A percentile compares a stretch with the other conserved stretches of the same genome.
Evolutionary conservation across 805 yeast species (phyloP).

Genomic region (Candida loeiensis): DNA sequence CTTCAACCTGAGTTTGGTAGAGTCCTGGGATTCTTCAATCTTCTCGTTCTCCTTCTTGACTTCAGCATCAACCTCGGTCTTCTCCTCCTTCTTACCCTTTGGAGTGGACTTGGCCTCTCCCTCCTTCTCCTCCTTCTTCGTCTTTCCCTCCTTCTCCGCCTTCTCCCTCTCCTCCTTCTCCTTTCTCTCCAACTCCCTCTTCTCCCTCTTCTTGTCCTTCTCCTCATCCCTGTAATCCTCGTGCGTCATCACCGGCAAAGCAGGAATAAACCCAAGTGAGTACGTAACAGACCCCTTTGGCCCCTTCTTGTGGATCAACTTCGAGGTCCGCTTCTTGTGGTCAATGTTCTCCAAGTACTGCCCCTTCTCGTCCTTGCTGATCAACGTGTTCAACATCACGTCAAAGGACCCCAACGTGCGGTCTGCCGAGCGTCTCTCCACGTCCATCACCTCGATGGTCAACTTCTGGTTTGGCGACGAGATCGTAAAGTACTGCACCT

Average conservation of each 20-base stretch:
- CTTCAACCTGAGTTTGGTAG: conserved; percentile 44
- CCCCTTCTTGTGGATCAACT: conserved; percentile 71
- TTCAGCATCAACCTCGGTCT: conserved; percentile 19
- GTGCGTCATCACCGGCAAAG: conserved; percentile 71
- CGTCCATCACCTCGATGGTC: conserved; percentile 89
- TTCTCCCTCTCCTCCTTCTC: conserved; percentile 26
- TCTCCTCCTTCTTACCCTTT: conserved; percentile 26
- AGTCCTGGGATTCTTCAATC: conserved; percentile 30
- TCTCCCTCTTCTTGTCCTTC: conserved; percentile 15
- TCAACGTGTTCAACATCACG: conserved; percentile 61
- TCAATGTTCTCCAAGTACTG: conserved; percentile 55
- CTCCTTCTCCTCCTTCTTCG: conserved; percentile 25
- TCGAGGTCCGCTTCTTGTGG: conserved; percentile 53
- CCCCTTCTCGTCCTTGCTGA: conserved; percentile 65
- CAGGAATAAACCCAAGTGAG: conserved; percentile 78
- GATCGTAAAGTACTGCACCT: conserved; percentile 75
- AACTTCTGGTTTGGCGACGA: conserved; percentile 79
- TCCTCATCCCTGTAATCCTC: conserved; percentile 64
- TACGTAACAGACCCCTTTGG: conserved; percentile 79
- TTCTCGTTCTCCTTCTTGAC: conserved; percentile 30
- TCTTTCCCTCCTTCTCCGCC: conserved; percentile 25
- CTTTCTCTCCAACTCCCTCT: conserved; percentile 19
- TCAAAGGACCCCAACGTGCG: conserved; percentile 83
- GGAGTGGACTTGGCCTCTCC: conserved; percentile 12
- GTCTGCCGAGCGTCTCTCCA: conserved; percentile 73